phyloP scores from a whole-genome alignment of 2,329 filamentous ascomycete species.

The Mycogone perniciosa region DNA sequence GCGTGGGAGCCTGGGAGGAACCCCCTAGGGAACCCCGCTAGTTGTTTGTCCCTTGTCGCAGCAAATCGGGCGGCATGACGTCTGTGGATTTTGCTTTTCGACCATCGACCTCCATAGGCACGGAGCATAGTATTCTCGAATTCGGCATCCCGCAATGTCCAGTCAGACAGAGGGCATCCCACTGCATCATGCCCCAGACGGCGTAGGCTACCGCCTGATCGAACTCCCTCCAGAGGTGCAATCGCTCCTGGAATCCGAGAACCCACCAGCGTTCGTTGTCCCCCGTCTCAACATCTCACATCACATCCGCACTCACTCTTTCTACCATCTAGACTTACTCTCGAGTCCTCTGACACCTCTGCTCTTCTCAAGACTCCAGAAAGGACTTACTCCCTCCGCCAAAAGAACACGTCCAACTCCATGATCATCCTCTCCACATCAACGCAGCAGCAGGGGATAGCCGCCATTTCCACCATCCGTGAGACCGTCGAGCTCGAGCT shows the following conservation, averaged over 20 bases:
- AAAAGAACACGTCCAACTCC: constrained; percentile 64
- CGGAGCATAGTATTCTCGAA: background rate
- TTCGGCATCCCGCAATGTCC: constrained; percentile 31
- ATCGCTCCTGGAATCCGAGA: constrained; percentile 46
- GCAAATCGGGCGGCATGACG: no score
- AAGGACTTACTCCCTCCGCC: constrained; percentile 52
- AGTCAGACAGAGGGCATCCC: constrained; percentile 43
- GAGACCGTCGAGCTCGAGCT: constrained; percentile 56
- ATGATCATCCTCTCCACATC: constrained; percentile 45
- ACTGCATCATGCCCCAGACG: constrained; percentile 43
- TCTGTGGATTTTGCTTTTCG: no score
- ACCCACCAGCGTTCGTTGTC: constrained; percentile 44
- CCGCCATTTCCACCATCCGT: constrained; percentile 49
- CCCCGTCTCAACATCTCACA: background rate
- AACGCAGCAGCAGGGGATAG: constrained; percentile 32
- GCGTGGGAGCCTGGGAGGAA: no score
- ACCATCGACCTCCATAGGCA: background rate
- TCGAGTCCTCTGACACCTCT: constrained; percentile 41
- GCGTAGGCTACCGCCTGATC: constrained; percentile 51
- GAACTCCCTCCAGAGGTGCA: constrained; percentile 56
- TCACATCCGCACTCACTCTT: background rate
- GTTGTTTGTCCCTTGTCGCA: background rate
- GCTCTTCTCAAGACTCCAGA: constrained; percentile 47
- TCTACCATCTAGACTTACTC: constrained; percentile 33
- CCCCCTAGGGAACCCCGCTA: background rate